These are phyloP conservation scores for Russula dissimulans DNA, from an alignment of 768 basidiomycete genomes.

Conservation along the genomic window DNA sequence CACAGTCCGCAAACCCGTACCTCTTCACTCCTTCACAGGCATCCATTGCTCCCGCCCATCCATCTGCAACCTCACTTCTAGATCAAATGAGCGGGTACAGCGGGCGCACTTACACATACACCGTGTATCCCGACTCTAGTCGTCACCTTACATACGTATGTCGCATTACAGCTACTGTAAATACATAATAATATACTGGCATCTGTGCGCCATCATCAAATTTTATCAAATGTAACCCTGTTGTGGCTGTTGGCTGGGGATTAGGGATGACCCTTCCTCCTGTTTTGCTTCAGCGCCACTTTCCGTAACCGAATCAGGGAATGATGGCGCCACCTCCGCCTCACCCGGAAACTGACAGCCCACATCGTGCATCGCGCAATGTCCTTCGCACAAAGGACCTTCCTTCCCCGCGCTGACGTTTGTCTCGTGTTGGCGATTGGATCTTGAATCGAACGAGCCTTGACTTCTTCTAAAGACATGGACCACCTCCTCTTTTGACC, in stretches of 20 bases:
- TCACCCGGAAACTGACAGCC: background rate
- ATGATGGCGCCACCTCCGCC: background rate
- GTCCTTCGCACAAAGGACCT: background rate
- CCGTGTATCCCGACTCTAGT: background rate
- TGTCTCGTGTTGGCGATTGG: background rate
- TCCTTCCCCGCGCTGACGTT: background rate
- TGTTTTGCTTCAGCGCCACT: background rate
- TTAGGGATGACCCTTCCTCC: background rate
- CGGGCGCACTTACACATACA: slow-evolving; percentile 4
- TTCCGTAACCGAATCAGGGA: background rate
- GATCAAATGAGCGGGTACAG: background rate
- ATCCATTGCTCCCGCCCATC: background rate
- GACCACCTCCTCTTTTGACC: no score
- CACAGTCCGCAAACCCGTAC: background rate
- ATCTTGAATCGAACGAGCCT: background rate
- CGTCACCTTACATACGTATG: background rate
- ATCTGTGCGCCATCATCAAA: slow-evolving; percentile 10
- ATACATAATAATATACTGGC: background rate
- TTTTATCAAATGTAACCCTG: background rate
- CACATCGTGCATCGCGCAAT: background rate
- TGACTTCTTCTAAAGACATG: background rate
- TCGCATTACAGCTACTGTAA: background rate
- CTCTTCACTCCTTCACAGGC: no score
- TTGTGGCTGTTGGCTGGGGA: background rate
- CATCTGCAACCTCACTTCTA: background rate